These are phyloP conservation scores for Xerocomus cyaneibrunnescens DNA, from an alignment of 1,284 basidiomycete species.

Conservation along the genomic window DNA sequence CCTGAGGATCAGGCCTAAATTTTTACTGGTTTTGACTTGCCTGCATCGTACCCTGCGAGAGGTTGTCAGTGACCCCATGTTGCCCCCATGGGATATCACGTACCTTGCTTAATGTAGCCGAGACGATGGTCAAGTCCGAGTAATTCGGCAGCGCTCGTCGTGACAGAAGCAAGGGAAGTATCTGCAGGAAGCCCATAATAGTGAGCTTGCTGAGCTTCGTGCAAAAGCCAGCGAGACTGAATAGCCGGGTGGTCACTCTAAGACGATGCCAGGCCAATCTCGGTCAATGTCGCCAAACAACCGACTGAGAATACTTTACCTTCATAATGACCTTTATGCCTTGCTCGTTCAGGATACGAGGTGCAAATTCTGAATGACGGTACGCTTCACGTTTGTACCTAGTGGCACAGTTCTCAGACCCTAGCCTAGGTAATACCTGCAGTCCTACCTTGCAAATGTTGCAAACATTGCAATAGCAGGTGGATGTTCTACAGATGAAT, in stretches of 20 bases:
- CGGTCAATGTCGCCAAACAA: background rate
- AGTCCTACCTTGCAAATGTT: conserved; percentile 49
- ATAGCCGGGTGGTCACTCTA: conserved; percentile 68
- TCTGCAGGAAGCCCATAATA: conserved; percentile 52
- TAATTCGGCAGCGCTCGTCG: conserved; percentile 57
- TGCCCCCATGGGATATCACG: background rate
- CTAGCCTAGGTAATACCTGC: background rate
- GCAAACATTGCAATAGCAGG: conserved; percentile 83
- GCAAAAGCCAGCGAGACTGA: conserved; percentile 65
- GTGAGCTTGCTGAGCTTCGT: conserved; percentile 71
- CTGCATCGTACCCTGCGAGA: conserved; percentile 36
- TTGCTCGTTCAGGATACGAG: conserved; percentile 29
- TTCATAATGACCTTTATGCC: conserved; percentile 45
- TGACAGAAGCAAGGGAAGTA: conserved; percentile 57
- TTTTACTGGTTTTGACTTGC: conserved; percentile 10
- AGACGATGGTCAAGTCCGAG: conserved; percentile 68
- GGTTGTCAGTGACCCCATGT: background rate
- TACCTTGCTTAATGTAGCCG: conserved; percentile 56
- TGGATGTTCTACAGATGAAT: conserved; percentile 41
- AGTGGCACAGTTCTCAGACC: background rate
- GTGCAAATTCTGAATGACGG: conserved; percentile 43
- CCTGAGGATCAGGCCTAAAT: background rate
- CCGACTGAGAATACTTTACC: conserved; percentile 27
- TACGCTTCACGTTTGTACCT: conserved; percentile 70
- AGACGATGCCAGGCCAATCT: background rate